These are phyloP conservation scores for Trametes gibbosa DNA, from an alignment of 768 basidiomycete species.

Conservation along the genomic window DNA sequence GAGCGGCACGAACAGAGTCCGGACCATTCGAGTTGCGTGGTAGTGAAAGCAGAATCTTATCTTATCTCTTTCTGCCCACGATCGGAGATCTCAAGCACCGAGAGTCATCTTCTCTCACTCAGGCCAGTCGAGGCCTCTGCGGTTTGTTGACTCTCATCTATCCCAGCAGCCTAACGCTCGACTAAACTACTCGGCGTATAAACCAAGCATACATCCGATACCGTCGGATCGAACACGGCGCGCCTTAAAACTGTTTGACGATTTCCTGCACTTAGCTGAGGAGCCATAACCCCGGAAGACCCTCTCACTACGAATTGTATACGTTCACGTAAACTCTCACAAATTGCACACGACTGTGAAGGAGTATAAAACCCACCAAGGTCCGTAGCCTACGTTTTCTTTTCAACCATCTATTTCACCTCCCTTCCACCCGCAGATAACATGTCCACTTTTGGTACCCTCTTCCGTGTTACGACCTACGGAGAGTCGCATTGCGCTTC, in stretches of 20 bases:
- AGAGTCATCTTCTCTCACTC: not conserved
- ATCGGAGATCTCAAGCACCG: not conserved
- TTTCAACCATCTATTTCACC: not conserved
- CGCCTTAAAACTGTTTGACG: not conserved
- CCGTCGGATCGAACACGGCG: slow-evolving; percentile 7
- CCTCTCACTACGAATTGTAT: not conserved
- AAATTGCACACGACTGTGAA: not conserved
- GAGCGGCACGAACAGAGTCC: too few relatives aligned
- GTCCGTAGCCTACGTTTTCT: not conserved
- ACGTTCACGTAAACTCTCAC: not conserved
- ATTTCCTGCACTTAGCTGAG: not conserved
- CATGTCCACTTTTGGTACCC: slow-evolving; percentile 93
- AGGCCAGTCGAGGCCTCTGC: too few relatives aligned
- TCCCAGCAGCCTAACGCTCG: not conserved
- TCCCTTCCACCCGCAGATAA: not conserved
- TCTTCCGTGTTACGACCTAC: slow-evolving; percentile 95
- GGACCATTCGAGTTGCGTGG: not conserved
- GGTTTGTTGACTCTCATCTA: not conserved
- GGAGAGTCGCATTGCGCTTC: slow-evolving; percentile 98
- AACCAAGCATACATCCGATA: not conserved
- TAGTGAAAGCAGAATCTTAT: not conserved
- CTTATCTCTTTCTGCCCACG: not conserved
- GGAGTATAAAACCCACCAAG: not conserved
- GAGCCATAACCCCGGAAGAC: not conserved
- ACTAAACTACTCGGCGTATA: not conserved